phyloP scores from a whole-genome alignment of 768 basidiomycete genomes.

The Rhizopogon vesiculosus region DNA sequence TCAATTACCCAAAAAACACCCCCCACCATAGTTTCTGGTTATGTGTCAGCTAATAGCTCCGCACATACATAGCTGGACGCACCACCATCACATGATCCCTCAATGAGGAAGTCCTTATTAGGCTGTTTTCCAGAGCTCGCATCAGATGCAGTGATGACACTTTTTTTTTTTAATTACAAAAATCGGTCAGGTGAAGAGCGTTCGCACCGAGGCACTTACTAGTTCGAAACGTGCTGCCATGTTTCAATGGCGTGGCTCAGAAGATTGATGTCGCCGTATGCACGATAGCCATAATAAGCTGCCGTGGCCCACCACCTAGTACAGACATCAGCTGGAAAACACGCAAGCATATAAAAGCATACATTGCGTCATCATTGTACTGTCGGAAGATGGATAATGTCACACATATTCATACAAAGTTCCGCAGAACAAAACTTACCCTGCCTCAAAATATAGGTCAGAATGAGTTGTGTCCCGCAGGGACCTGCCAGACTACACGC shows the following conservation, averaged over 20 bases:
- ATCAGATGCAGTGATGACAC: constrained; percentile 38
- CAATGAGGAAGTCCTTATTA: constrained; percentile 36
- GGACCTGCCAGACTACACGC: neutral
- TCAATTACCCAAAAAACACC: constrained; percentile 49
- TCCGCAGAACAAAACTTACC: neutral
- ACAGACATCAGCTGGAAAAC: neutral
- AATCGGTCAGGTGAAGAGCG: neutral
- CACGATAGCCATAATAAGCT: constrained; percentile 44
- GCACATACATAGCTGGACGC: constrained; percentile 8
- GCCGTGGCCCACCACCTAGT: constrained; percentile 47
- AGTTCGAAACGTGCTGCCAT: constrained; percentile 45
- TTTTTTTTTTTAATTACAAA: constrained; percentile 15
- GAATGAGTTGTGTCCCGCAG: neutral
- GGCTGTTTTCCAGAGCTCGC: constrained; percentile 33
- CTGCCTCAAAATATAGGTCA: neutral
- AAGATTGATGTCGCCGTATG: constrained; percentile 39
- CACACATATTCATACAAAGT: neutral
- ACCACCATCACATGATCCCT: constrained; percentile 42
- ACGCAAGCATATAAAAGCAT: neutral
- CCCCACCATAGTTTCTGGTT: constrained; percentile 43
- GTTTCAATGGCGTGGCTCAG: constrained; percentile 40
- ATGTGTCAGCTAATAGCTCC: neutral
- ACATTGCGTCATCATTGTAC: constrained; percentile 9
- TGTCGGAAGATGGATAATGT: neutral
- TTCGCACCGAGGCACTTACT: constrained; percentile 26